Evolutionary conservation across 176 grass and related monocot genomes (phyloP).

Genomic region (Rhynchospora pubera): DNA sequence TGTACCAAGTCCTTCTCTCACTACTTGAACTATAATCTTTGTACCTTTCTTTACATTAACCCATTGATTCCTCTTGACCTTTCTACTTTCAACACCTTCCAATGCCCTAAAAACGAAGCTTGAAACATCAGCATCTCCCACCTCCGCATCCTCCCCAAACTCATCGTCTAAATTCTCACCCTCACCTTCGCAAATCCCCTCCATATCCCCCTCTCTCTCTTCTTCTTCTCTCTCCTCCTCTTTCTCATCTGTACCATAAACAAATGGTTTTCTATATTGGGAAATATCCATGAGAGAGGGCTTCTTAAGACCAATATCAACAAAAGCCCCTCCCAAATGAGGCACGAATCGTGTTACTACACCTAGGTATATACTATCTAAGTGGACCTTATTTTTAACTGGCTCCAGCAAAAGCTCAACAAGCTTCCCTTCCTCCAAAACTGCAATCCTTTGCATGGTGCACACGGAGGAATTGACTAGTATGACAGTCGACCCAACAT

Average conservation of each 20-base stretch:
- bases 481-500: constrained; percentile 64
- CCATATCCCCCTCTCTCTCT: constrained; percentile 40
- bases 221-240: constrained; percentile 34
- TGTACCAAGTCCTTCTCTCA: constrained; percentile 79
- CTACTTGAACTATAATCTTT: constrained; percentile 91
- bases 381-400: constrained; percentile 87
- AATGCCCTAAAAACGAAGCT: neutral
- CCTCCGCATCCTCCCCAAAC: constrained; percentile 49
- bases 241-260: constrained; percentile 51
- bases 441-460: constrained; percentile 86
- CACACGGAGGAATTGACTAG: constrained; percentile 84
- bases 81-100: constrained; percentile 21
- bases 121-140: constrained; percentile 21
- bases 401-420: constrained; percentile 88
- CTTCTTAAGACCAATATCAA: constrained; percentile 79
- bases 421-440: constrained; percentile 81
- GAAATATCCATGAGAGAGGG: constrained; percentile 79
- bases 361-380: constrained; percentile 92
- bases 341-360: constrained; percentile 77
- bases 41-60: constrained; percentile 74
- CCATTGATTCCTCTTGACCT: constrained; percentile 57
- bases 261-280: constrained; percentile 75
- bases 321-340: constrained; percentile 89
- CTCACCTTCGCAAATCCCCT: constrained; percentile 41
- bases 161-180: constrained; percentile 48